Evolutionary conservation across 495 filamentous ascomycete species (phyloP).

Genomic region (Filosporella fistucella): DNA sequence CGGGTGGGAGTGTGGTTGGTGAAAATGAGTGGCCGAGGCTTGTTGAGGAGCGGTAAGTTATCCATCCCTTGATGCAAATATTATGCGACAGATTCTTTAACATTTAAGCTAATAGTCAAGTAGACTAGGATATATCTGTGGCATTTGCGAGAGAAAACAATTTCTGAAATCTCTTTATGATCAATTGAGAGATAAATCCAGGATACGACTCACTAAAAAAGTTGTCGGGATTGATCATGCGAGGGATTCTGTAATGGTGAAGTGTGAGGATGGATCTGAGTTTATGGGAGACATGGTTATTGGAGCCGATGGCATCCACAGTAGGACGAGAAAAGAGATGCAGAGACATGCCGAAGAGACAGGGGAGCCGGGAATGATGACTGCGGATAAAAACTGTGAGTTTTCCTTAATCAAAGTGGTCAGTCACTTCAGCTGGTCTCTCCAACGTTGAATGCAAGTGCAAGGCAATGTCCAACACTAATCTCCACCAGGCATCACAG

Average conservation of each 20-base stretch:
- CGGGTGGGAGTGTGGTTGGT: conserved; percentile 16
- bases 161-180: conserved; percentile 31
- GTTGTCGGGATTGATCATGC: conserved; percentile 28
- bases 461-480: neutral
- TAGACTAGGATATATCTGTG: conserved; percentile 24
- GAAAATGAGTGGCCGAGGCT: conserved; percentile 7
- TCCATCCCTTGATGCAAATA: neutral
- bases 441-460: neutral
- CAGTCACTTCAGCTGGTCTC: neutral
- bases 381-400: conserved; percentile 23
- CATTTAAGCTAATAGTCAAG: neutral
- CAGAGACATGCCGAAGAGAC: conserved; percentile 25
- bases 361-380: conserved; percentile 18
- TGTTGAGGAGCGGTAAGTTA: conserved; percentile 21
- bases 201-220: conserved; percentile 28
- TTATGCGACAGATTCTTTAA: too few relatives aligned
- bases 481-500: conserved; percentile 15
- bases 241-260: conserved; percentile 25
- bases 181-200: conserved; percentile 28
- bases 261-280: conserved; percentile 31
- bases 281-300: conserved; percentile 40
- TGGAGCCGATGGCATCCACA: conserved; percentile 46
- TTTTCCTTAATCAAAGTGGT: conserved; percentile 5
- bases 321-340: conserved; percentile 39
- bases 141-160: conserved; percentile 29